Base-by-base conservation (phyloP, 176 grass and related monocot species). In the Saccharum spontaneum region DNA sequence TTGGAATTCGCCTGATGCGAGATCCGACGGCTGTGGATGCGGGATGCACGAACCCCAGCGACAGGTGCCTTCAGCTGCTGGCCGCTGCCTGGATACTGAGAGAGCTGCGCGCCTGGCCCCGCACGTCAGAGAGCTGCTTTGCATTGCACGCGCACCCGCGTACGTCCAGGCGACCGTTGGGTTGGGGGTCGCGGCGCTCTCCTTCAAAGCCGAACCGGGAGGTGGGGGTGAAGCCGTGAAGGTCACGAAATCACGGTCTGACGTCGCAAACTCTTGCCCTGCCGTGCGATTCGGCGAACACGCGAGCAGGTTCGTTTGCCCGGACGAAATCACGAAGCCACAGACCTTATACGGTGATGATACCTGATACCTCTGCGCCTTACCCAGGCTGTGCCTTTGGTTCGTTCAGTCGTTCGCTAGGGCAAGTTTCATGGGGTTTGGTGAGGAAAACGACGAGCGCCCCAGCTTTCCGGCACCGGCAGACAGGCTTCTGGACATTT, bases 121-220 rank as follows among this genome's bases (percentile, higher is more conserved):
- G 7, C 70, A 0, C 41, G 41, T 0, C 70, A 16, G 40, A 74
- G 43, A 49, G n/a, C 2, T 73, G 54, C 30, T 15, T 70, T 57
- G 8, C 40, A 39, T 70, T 57, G 8, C 40, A 39, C 64, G 39
- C 3, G 39, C 24, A 22, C 22, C n/a, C 7, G 60, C 62, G 78
- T 28, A 73, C 41, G 31, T 12, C 70, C 50, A 78, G 36, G 40
- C 44, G 83, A 86, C 88, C 88, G 88, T 90, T 90, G 83, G 34
- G 34, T 4, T 4, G 37, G 6, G 37, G 30, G 13, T 20, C 88
- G 76, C 49, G 54, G 38, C 55, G 66, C 13, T 44, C 41, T 6
- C 17, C 54, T 86, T 90, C 44, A 77, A 85, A 71, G 33, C 55
- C 14, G 67, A 28, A 78, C 39, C 6, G 39, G 7, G 39, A 40